A percentile compares a stretch with the other conserved stretches of the same genome.
Evolutionary conservation across 805 yeast species (phyloP).

Genomic region (Wickerhamomyces strasburgensis): DNA sequence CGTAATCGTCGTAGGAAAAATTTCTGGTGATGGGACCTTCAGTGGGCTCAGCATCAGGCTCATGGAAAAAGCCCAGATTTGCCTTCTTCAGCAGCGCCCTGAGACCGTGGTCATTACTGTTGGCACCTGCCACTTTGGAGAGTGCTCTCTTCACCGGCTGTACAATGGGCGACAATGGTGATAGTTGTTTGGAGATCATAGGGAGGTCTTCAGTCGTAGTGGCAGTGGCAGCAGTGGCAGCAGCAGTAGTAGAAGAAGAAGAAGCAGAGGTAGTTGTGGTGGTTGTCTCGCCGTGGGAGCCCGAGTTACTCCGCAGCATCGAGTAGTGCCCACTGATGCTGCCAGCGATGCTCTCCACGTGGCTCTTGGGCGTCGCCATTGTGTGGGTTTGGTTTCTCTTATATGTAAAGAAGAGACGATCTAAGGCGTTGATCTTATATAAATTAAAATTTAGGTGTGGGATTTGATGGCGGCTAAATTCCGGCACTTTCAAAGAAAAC

Average conservation of each 20-base stretch:
- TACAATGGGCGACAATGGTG: constrained; percentile 6
- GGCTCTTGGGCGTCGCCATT: no score
- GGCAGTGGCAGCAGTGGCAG: no score
- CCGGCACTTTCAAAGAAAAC: no score
- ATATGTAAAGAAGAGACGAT: no score
- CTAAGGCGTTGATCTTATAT: no score
- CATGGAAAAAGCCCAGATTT: constrained; percentile 10
- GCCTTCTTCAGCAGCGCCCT: constrained; percentile 15
- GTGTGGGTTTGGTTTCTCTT: no score
- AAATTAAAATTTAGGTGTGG: no score
- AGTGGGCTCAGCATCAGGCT: constrained; percentile 5
- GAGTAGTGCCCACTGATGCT: constrained; percentile 18
- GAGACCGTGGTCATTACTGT: constrained; percentile 9
- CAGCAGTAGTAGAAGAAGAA: no score
- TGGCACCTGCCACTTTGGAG: constrained; percentile 14
- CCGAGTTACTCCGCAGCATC: constrained; percentile 14
- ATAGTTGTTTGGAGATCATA: background rate
- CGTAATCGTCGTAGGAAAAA: constrained; percentile 3
- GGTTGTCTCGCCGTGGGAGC: background rate
- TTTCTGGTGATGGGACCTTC: constrained; percentile 23
- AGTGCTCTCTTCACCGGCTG: constrained; percentile 12
- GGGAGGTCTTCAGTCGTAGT: constrained; percentile 2
- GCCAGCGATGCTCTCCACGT: no score
- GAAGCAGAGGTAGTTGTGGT: no score
- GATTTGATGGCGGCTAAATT: no score